Conservation (phyloP, 2,329 filamentous ascomycete species). For the Fusarium sp. region DNA sequence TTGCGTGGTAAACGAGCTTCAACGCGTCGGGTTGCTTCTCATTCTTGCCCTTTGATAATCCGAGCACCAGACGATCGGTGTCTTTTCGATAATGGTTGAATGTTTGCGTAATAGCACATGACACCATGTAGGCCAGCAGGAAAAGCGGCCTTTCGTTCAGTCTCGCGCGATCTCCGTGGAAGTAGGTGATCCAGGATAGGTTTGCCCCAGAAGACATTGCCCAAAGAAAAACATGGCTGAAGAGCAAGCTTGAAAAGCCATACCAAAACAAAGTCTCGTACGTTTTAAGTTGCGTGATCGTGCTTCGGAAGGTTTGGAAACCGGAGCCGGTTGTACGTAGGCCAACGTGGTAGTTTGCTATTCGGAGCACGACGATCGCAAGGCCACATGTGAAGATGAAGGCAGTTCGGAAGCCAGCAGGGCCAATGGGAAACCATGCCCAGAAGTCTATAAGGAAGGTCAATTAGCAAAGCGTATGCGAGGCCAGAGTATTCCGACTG, state of each 20-base stretch:
- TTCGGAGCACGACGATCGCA: constrained; percentile 83
- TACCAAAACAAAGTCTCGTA: constrained; percentile 82
- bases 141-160: constrained; percentile 91
- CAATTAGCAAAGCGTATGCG: constrained; percentile 6
- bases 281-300: constrained; percentile 68
- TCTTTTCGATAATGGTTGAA: constrained; percentile 76
- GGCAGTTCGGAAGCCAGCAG: constrained; percentile 77
- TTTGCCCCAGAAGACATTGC: constrained; percentile 69
- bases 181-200: constrained; percentile 78
- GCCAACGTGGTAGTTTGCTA: constrained; percentile 83
- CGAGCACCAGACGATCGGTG: constrained; percentile 71
- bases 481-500: constrained; percentile 49
- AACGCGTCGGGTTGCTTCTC: constrained; percentile 47
- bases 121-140: constrained; percentile 75
- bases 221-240: constrained; percentile 84
- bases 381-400: constrained; percentile 82
- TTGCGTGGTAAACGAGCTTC: constrained; percentile 51
- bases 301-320: constrained; percentile 70
- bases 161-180: constrained; percentile 75
- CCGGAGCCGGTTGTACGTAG: constrained; percentile 76
- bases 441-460: constrained; percentile 71
- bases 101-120: constrained; percentile 77
- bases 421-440: constrained; percentile 86
- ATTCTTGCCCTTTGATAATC: constrained; percentile 43
- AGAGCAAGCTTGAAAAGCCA: constrained; percentile 79